Evolutionary conservation across 1,284 basidiomycete genomes (phyloP), one percentile per base, ranked within the genome.

Genomic region (Moesziomyces parantarcticus): DNA sequence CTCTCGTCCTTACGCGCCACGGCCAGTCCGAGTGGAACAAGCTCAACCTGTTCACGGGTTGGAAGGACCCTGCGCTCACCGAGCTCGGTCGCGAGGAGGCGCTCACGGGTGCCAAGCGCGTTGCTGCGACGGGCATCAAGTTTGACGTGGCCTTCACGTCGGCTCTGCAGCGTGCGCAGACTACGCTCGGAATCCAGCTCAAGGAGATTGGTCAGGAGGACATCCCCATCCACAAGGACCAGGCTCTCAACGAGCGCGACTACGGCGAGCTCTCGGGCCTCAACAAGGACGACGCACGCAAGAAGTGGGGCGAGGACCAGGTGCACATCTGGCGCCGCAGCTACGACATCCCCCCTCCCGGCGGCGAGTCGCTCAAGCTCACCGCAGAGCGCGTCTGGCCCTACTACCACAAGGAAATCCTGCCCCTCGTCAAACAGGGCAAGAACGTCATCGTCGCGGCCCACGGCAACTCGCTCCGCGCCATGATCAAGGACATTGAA

Each of bases 231-330:
- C 65, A 73, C 69, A 84, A 84, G 77, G 81, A 85, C 67, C 83
- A 85, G 76, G 85, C 84, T 3, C 75, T 86, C 50, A 86, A 86
- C 79, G 85, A 86, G 80, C 80, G 85, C 18, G 84, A 85, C 76
- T 86, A 85, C 58, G 85, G 85, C 45, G 85, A 85, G 58, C 72
- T 85, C 22, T 82, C 83, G 32, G 85, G 85, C 29, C 77, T 85
- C 50, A 85, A 85, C 84, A 85, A 85, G 80, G 85, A 85, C 59
- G 83, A 83, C 41, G 85, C 85, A 26, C 75, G 85, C 44, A 80
- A 83, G 68, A 85, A 86, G 78, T 86, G 77, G 66, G 85, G 85
- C 42, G 85, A 85, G 58, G 85, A 86, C 34, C 85, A 86, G 75
- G 85, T 86, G 26, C 85, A 85, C 80, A 84, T 85, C 55, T 84